Percentiles rank a stretch among this genome's conserved stretches.
These are phyloP conservation scores for Aphanomyces euteiches DNA, from an alignment of 352 stramenopile genomes.

Conservation along the genomic window DNA sequence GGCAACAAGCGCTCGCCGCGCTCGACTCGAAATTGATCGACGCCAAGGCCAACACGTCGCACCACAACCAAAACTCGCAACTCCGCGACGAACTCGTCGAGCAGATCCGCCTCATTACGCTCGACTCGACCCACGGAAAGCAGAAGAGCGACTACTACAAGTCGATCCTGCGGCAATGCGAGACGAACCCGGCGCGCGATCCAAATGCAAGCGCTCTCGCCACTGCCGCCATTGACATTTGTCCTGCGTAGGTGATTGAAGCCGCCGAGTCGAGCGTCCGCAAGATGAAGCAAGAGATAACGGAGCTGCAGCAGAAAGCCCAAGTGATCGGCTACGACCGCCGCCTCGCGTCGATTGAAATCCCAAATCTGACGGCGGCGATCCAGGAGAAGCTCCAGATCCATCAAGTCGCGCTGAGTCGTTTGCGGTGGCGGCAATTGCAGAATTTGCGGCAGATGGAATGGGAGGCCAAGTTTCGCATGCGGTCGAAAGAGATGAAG, in stretches of 20 bases:
- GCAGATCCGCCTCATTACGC: conserved; percentile 53
- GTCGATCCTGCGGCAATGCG: conserved; percentile 69
- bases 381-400: conserved; percentile 38
- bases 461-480: conserved; percentile 26
- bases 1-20: conserved; percentile 41
- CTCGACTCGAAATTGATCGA: conserved; percentile 40
- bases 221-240: neutral
- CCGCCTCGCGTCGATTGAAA: conserved; percentile 51
- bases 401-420: conserved; percentile 55
- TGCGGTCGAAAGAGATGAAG: conserved; percentile 28
- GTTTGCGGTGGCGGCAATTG: conserved; percentile 64
- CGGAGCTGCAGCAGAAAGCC: conserved; percentile 63
- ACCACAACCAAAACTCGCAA: conserved; percentile 39
- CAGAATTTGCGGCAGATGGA: conserved; percentile 51
- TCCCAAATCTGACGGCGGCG: conserved; percentile 38
- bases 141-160: conserved; percentile 81
- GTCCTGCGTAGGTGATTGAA: conserved; percentile 47
- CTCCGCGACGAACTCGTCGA: conserved; percentile 61
- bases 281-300: conserved; percentile 61
- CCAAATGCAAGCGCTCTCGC: conserved; percentile 38
- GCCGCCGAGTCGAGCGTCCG: conserved; percentile 54
- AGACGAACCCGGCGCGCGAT: conserved; percentile 68
- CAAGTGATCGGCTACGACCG: conserved; percentile 71
- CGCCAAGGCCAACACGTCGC: conserved; percentile 26
- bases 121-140: conserved; percentile 56